Conservation (phyloP, 2,329 filamentous ascomycete genomes). For the Macroventuria anomochaeta region DNA sequence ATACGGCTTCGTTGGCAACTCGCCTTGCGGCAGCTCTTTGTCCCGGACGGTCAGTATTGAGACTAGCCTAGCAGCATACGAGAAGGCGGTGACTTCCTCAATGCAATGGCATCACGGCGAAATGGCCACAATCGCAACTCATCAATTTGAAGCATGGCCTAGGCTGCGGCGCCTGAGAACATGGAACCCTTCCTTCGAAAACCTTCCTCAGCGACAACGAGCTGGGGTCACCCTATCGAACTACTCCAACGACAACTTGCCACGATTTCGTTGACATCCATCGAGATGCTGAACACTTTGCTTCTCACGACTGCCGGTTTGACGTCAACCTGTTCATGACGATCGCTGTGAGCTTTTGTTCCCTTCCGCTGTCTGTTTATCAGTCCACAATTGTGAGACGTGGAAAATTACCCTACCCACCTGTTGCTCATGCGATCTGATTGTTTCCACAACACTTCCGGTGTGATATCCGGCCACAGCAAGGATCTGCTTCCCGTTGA, state of each 20-base stretch:
- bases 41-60: constrained; percentile 7
- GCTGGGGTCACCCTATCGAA: background rate
- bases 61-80: constrained; percentile 6
- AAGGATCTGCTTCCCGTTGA: constrained; percentile 10
- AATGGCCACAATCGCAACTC: constrained; percentile 12
- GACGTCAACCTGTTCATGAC: background rate
- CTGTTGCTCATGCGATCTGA: constrained; percentile 9
- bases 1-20: constrained; percentile 12
- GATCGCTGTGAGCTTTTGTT: constrained; percentile 1
- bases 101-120: constrained; percentile 8
- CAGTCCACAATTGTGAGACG: constrained; percentile 19
- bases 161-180: constrained; percentile 5
- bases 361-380: constrained; percentile 1
- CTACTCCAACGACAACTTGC: background rate
- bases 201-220: background rate
- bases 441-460: background rate
- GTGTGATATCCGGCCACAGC: constrained; percentile 1
- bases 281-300: background rate
- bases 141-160: constrained; percentile 15
- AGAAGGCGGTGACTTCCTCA: constrained; percentile 16
- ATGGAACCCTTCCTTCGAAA: constrained; percentile 14
- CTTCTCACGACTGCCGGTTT: background rate
- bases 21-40: constrained; percentile 18
- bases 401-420: constrained; percentile 11
- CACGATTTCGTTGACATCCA: background rate